Base-by-base conservation (phyloP, 768 basidiomycete species). In the Pseudohyphozyma bogoriensis region DNA sequence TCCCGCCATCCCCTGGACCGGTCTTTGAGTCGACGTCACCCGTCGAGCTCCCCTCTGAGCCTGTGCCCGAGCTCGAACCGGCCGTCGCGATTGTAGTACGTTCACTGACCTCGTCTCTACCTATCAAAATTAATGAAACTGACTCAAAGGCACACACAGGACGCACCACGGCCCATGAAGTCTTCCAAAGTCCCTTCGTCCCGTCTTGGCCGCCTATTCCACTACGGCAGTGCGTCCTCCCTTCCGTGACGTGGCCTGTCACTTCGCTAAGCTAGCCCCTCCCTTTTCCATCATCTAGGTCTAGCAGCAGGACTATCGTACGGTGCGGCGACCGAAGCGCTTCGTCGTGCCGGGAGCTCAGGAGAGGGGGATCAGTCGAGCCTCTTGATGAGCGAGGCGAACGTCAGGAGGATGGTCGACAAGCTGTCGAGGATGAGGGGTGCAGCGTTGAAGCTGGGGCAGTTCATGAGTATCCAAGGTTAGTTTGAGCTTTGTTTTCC, bases 381-480 rank as follows among this genome's bases (percentile, higher is more conserved):
- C 1, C 72, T 91, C 7, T 83, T 96, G 73, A 82, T 96, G 82
- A 87, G 85, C 2, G 91, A 95, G 72, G 85, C 85, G 10, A 97
- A 97, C 70, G 79, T 96, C 58, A 83, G 83, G 53, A 81, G 92
- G 3, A 79, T 99, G 0, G 95, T 97, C 2, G 83, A 84, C 2
- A 95, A 93, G 68, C 78, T 99, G n/a, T 85, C 88, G 0, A 82
- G 85, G 71, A 97, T 99, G 95, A 79, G 92, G 18, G 93, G 93
- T 0, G 95, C 95, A 0, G 95, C 95, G 2, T 78, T 99, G 62
- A 97, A 99, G 74, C 76, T 97, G 3, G 95, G 95, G 0, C 95
- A 97, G 71, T 99, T 97, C 70, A 79, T 97, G 79, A 93, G 90
- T 71, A 96, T 97, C 35, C 95, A 99, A 79, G 91, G 83, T 82